Evolutionary conservation across 257 asterid species (phyloP).

Genomic region (Anisodus tanguticus): DNA sequence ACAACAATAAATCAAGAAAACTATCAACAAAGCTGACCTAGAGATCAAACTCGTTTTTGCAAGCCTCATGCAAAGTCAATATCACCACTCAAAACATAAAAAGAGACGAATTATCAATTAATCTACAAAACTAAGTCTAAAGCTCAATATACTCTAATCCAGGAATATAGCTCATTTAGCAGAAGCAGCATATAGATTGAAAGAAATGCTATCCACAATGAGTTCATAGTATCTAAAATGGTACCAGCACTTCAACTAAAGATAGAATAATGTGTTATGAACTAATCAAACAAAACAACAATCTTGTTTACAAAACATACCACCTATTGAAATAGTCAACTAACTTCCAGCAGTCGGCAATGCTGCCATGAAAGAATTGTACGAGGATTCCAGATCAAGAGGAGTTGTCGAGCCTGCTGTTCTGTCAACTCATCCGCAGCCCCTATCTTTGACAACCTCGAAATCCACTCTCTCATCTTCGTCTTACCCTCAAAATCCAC

Average conservation of each 20-base stretch:
- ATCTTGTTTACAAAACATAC: slow-evolving; percentile 11
- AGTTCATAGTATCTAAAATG: not conserved
- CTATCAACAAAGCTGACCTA: not conserved
- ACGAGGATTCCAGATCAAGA: slow-evolving; percentile 86
- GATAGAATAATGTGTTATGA: slow-evolving; percentile 5
- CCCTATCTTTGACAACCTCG: slow-evolving; percentile 81
- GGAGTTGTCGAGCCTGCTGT: slow-evolving; percentile 94
- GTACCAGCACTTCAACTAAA: not conserved
- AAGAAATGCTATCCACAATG: not conserved
- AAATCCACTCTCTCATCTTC: slow-evolving; percentile 90
- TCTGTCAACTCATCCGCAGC: slow-evolving; percentile 93
- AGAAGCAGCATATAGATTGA: not conserved
- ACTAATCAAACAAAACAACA: not conserved
- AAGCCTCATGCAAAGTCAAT: not conserved
- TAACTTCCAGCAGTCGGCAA: slow-evolving; percentile 72
- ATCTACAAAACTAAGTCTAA: not conserved
- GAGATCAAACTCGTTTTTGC: not conserved
- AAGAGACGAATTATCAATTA: not conserved
- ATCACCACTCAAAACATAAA: not conserved
- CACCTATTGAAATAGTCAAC: slow-evolving; percentile 29
- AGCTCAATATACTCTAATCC: not conserved
- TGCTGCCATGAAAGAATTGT: slow-evolving; percentile 94
- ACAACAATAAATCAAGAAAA: not conserved
- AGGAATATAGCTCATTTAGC: not conserved
- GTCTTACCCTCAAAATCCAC: slow-evolving; percentile 93